Percentiles rank a stretch among this genome's conserved stretches.
Evolutionary conservation across 2,329 filamentous ascomycete species (phyloP).

Genomic region (Tolypocladium paradoxum): DNA sequence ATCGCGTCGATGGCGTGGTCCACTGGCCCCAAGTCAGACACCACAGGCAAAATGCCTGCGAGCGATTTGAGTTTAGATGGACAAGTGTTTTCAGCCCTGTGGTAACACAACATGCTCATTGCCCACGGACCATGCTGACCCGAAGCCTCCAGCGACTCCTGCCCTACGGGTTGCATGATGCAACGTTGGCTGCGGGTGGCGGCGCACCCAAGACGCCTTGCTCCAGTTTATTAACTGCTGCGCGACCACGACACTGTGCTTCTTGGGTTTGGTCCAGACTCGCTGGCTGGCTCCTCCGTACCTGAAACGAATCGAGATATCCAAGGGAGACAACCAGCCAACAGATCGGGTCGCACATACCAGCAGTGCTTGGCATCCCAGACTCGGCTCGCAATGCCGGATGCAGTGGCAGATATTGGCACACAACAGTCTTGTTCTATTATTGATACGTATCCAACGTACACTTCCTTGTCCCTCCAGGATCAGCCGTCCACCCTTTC

Average conservation of each 20-base stretch:
- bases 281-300: not conserved
- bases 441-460: not conserved
- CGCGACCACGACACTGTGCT: not conserved
- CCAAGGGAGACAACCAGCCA: not conserved
- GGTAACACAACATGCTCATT: not conserved
- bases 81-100: not conserved
- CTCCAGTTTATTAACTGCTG: not conserved
- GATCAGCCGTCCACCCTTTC: not conserved
- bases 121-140: not conserved
- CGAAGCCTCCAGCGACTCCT: not conserved
- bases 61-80: not conserved
- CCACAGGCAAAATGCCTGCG: not conserved
- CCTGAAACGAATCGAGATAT: not conserved
- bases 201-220: not conserved
- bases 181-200: not conserved
- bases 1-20: not conserved
- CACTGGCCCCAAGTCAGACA: too few species aligned
- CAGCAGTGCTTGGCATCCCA: not conserved
- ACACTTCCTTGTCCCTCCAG: not conserved
- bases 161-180: not conserved
- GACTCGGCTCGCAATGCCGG: not conserved
- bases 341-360: not conserved
- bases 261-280: not conserved
- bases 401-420: not conserved
- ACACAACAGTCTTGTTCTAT: not conserved